Conservation (phyloP, 1,284 basidiomycete species). For the Marasmius tenuissimus region DNA sequence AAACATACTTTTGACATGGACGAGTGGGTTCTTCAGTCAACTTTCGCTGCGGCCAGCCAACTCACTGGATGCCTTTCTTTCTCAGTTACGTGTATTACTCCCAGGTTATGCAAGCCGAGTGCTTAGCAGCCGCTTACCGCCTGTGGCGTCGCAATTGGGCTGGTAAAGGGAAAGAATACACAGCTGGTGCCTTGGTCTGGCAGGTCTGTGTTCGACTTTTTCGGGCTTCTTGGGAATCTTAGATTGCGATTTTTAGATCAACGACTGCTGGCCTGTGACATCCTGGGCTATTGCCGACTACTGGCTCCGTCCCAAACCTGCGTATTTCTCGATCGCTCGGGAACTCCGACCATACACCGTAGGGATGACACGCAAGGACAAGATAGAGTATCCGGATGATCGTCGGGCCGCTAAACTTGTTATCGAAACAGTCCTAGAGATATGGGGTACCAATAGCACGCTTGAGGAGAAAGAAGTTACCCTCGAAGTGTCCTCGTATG, state of each 20-base stretch:
- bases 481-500: constrained; percentile 71
- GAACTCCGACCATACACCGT: constrained; percentile 75
- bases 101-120: constrained; percentile 84
- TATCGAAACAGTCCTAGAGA: constrained; percentile 66
- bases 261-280: constrained; percentile 82
- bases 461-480: constrained; percentile 54
- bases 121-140: constrained; percentile 71
- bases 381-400: constrained; percentile 56
- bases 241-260: constrained; percentile 45
- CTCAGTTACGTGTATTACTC: constrained; percentile 76
- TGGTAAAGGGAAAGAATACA: constrained; percentile 69
- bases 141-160: constrained; percentile 79
- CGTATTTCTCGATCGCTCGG: constrained; percentile 69
- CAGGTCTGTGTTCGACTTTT: constrained; percentile 44
- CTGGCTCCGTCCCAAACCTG: constrained; percentile 75
- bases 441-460: constrained; percentile 85
- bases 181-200: constrained; percentile 80
- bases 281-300: constrained; percentile 83
- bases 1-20: constrained; percentile 87
- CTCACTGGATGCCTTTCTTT: neutral
- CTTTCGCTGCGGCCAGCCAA: neutral
- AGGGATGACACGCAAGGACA: constrained; percentile 78
- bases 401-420: constrained; percentile 63
- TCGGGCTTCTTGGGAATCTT: neutral
- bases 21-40: constrained; percentile 42